These are phyloP conservation scores for Neofusicoccum parvum DNA, from an alignment of 2,329 filamentous ascomycete species.

Conservation along the genomic window DNA sequence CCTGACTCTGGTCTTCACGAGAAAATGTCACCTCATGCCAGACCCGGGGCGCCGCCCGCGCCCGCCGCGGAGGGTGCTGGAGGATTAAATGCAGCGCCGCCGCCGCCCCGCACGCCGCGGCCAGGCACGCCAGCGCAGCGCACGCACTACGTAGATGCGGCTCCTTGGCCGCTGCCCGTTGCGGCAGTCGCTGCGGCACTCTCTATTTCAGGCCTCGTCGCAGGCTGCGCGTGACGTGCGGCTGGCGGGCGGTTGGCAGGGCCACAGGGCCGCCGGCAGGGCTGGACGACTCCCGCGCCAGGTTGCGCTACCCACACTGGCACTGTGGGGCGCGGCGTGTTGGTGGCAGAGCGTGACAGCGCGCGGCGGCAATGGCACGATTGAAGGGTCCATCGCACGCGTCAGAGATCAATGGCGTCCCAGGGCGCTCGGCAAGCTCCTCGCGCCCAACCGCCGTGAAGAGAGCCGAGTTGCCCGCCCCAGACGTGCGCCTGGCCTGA, in stretches of 20 bases:
- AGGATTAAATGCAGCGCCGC: conserved; percentile 7
- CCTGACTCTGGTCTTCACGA: conserved; percentile 13
- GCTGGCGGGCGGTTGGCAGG: neutral
- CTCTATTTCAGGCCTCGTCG: conserved; percentile 5
- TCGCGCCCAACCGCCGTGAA: neutral
- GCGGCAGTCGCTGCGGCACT: conserved; percentile 2
- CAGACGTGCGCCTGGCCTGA: conserved; percentile 14
- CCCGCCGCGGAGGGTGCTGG: neutral
- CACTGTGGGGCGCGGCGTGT: neutral
- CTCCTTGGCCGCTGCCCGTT: no score
- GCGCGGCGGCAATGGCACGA: conserved; percentile 5
- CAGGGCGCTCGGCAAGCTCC: conserved; percentile 16
- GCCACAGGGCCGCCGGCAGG: neutral
- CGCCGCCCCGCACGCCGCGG: neutral
- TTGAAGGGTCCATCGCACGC: neutral
- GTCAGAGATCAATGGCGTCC: neutral
- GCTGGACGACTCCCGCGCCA: neutral
- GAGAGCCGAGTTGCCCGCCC: neutral
- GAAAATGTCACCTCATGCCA: conserved; percentile 14
- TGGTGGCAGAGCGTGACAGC: conserved; percentile 12
- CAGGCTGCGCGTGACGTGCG: neutral
- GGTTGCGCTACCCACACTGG: neutral
- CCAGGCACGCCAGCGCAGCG: neutral
- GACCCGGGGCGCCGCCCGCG: neutral
- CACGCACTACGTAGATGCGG: no score